Percentiles rank a stretch among this genome's conserved stretches.
These are phyloP conservation scores for Cupressus sempervirens DNA, from an alignment of 75 land plant genomes.

Conservation along the genomic window DNA sequence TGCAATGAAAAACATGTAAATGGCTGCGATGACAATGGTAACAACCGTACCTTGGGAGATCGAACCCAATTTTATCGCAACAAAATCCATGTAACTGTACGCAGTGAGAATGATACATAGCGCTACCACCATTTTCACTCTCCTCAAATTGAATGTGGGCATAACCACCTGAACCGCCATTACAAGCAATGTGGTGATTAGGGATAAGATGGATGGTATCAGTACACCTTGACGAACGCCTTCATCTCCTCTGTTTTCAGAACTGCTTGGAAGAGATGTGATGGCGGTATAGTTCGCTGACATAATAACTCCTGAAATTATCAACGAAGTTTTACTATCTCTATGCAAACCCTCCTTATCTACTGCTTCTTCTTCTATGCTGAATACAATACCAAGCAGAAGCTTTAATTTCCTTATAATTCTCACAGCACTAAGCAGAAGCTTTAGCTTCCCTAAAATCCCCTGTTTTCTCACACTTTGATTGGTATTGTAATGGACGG, in stretches of 20 bases:
- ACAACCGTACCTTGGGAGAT: neutral
- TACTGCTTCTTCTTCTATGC: no score
- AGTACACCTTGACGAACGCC: neutral
- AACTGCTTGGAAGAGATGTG: neutral
- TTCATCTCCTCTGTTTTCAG: neutral
- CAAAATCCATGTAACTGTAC: neutral
- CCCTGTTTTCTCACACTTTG: no score
- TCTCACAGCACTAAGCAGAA: no score
- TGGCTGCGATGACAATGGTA: neutral
- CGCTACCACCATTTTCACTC: no score
- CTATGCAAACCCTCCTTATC: no score
- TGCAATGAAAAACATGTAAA: neutral
- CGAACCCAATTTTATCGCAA: neutral
- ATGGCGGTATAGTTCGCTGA: neutral
- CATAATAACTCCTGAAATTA: neutral
- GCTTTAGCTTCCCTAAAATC: no score
- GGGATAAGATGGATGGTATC: neutral
- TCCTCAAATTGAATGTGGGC: neutral
- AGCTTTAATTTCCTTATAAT: no score
- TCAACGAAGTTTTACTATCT: neutral
- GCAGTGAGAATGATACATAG: neutral
- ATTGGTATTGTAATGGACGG: no score
- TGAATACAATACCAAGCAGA: no score
- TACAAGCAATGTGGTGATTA: no score
- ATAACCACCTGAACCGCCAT: neutral